Conservation (phyloP, 1,284 basidiomycete genomes). For the Ustilago hordei region DNA sequence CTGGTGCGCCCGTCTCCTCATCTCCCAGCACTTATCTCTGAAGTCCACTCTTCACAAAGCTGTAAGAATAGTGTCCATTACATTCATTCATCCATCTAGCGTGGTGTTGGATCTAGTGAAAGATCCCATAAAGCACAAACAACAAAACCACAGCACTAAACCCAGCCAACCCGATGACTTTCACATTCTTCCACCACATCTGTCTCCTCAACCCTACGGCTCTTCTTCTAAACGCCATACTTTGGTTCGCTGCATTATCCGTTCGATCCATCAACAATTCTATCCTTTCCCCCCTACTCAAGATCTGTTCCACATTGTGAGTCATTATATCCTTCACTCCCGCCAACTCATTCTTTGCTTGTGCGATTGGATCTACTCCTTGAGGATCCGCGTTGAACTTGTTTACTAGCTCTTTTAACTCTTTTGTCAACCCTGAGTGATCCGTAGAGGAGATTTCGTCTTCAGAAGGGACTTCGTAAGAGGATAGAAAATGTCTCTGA, state of each 20-base stretch:
- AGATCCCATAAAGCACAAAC: constrained; percentile 37
- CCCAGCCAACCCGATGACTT: constrained; percentile 79
- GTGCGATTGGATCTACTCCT: constrained; percentile 82
- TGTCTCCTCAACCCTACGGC: constrained; percentile 86
- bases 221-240: constrained; percentile 92
- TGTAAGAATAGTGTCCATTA: too few relatives aligned
- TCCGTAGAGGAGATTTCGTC: constrained; percentile 16
- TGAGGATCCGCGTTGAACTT: constrained; percentile 90
- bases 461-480: constrained; percentile 24
- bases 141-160: constrained; percentile 78
- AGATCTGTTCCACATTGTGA: constrained; percentile 76
- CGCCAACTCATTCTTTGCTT: constrained; percentile 89
- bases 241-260: constrained; percentile 92
- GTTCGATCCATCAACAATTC: constrained; percentile 97
- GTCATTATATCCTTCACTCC: constrained; percentile 98
- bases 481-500: constrained; percentile 73
- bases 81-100: too few relatives aligned
- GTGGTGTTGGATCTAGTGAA: constrained; percentile 12
- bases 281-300: constrained; percentile 92
- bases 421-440: constrained; percentile 28
- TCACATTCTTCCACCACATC: constrained; percentile 88
- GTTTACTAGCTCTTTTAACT: constrained; percentile 70
- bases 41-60: not conserved
- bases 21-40: constrained; percentile 26
- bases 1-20: constrained; percentile 34